A percentile compares a stretch with the other conserved stretches of the same genome.
These are phyloP conservation scores for Xylaria hypoxylon DNA, from an alignment of 2,329 filamentous ascomycete species.

Conservation along the genomic window DNA sequence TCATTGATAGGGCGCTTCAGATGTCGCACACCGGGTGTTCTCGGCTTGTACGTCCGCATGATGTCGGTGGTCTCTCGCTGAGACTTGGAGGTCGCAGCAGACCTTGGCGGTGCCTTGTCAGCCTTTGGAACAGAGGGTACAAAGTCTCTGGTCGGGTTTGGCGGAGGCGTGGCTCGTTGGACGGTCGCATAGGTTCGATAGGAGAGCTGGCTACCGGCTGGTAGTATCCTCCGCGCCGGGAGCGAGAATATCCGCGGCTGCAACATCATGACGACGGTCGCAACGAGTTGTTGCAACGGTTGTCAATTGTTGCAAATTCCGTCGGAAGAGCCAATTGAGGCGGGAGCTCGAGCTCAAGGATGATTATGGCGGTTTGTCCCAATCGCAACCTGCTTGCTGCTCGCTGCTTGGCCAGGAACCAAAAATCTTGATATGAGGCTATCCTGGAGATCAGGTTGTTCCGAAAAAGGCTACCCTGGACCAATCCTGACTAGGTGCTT, in stretches of 20 bases:
- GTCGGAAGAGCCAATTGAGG: constrained; percentile 28
- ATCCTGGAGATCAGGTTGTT: constrained; percentile 46
- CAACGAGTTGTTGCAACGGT: constrained; percentile 34
- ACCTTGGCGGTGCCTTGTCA: constrained; percentile 36
- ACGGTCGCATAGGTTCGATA: constrained; percentile 49
- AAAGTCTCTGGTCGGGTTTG: constrained; percentile 28
- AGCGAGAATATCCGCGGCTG: constrained; percentile 50
- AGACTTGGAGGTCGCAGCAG: constrained; percentile 38
- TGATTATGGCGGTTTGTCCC: constrained; percentile 26
- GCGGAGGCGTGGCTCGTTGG: constrained; percentile 39
- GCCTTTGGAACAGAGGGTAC: constrained; percentile 37
- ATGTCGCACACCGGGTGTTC: constrained; percentile 92
- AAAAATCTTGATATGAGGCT: constrained; percentile 47
- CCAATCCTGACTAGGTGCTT: background rate
- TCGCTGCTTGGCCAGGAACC: constrained; percentile 17
- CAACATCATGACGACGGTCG: constrained; percentile 48
- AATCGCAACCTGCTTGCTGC: constrained; percentile 15
- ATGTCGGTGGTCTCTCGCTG: constrained; percentile 55
- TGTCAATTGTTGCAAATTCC: constrained; percentile 34
- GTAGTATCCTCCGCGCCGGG: constrained; percentile 45
- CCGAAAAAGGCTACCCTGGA: constrained; percentile 39
- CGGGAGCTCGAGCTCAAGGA: constrained; percentile 15
- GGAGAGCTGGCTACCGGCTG: constrained; percentile 41
- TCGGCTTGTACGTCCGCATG: constrained; percentile 90
- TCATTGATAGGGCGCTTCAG: constrained; percentile 93